phyloP scores from a whole-genome alignment of 345 rosid species.

The Lepidium sativum region DNA sequence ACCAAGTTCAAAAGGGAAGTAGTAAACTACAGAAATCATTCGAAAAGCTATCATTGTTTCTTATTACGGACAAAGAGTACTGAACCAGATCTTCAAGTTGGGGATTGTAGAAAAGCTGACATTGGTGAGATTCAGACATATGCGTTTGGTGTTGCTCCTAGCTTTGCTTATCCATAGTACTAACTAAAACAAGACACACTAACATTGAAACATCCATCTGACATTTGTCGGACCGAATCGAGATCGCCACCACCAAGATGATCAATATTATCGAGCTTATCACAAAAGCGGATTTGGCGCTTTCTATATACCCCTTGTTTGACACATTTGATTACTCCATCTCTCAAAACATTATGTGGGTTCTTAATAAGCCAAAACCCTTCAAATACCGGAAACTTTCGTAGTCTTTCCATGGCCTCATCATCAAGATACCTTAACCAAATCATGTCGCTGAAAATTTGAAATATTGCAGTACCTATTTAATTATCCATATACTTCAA shows the following conservation, averaged over 20 bases:
- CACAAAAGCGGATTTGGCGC: not conserved
- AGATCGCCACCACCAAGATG: not conserved
- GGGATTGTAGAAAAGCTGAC: not conserved
- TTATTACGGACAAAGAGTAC: not conserved
- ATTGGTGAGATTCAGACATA: not conserved
- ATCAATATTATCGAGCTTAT: not conserved
- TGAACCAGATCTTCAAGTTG: not conserved
- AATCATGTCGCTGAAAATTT: not conserved
- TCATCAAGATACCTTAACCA: not conserved
- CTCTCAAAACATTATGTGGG: not conserved
- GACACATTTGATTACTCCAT: constrained; percentile 2
- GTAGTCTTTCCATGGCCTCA: not conserved
- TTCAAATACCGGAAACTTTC: not conserved
- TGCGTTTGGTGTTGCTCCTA: not conserved
- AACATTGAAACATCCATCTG: not conserved
- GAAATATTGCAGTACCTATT: not conserved
- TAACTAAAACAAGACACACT: not conserved
- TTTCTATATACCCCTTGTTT: not conserved
- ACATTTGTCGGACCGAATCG: not conserved
- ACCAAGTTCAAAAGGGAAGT: not conserved
- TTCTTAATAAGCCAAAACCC: constrained; percentile 2
- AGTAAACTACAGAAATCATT: not conserved
- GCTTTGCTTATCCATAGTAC: not conserved
- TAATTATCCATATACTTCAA: not conserved
- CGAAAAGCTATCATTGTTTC: not conserved